Conservation (phyloP, 2,329 filamentous ascomycete species). For the Rachicladosporium sp. region DNA sequence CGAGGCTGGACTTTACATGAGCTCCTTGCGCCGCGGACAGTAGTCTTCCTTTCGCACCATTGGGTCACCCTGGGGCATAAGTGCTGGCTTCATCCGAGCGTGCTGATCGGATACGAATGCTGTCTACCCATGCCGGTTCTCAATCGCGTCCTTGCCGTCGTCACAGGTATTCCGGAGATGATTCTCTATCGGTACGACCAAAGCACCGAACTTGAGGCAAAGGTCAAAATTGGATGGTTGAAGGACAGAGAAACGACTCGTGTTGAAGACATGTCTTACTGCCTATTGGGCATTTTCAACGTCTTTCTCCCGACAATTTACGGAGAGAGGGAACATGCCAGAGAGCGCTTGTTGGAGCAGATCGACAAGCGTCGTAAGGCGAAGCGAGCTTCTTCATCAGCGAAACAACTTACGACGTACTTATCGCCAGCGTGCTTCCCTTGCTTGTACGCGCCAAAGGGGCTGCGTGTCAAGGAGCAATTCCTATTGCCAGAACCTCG, state of each 20-base stretch:
- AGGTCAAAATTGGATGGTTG: conserved; percentile 9
- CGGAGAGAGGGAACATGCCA: conserved; percentile 11
- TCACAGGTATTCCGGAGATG: too few species aligned
- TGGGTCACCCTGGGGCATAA: too few species aligned
- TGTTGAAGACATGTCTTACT: conserved; percentile 13
- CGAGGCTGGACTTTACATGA: conserved; percentile 5
- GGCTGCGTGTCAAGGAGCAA: too few species aligned
- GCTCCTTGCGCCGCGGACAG: not conserved
- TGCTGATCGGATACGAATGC: too few species aligned
- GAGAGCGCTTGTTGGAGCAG: conserved; percentile 14
- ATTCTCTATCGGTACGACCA: too few species aligned
- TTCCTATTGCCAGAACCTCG: too few species aligned
- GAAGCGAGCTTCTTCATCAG: too few species aligned
- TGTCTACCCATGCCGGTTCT: not conserved
- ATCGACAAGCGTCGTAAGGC: conserved; percentile 8
- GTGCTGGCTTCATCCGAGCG: too few species aligned
- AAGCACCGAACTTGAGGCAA: too few species aligned
- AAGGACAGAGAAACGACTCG: conserved; percentile 9
- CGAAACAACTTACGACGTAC: too few species aligned
- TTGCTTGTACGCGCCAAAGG: too few species aligned
- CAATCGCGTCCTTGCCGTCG: not conserved
- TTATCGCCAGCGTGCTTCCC: too few species aligned
- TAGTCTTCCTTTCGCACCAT: not conserved
- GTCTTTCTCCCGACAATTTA: conserved; percentile 15
- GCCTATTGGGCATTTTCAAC: conserved; percentile 12